Conservation (phyloP, 768 basidiomycete genomes). For the Tricholoma hemisulphureum region DNA sequence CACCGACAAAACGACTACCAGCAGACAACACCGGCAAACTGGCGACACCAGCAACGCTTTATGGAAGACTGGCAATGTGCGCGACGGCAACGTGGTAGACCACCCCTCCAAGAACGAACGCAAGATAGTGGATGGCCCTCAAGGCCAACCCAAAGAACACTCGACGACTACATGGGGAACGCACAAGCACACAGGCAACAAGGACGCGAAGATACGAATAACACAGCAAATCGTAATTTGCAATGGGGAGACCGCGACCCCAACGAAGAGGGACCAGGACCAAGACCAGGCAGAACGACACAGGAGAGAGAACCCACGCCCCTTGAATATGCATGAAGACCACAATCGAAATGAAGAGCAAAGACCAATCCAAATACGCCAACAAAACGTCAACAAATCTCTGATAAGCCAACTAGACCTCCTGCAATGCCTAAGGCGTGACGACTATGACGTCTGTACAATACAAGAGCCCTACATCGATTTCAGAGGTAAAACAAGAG, state of each 20-base stretch:
- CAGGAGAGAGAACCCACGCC: background rate
- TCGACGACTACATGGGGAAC: background rate
- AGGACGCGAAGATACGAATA: background rate
- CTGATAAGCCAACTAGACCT: background rate
- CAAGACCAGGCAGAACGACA: background rate
- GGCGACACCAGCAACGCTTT: background rate
- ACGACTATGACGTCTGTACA: no score
- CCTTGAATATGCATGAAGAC: background rate
- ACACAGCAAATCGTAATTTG: background rate
- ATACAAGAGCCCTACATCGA: background rate
- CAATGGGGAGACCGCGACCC: background rate
- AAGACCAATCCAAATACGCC: background rate
- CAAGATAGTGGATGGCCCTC: background rate
- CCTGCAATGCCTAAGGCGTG: background rate
- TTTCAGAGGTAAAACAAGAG: background rate
- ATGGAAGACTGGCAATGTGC: no score
- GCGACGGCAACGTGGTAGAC: background rate
- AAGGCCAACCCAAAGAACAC: background rate
- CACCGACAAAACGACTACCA: background rate
- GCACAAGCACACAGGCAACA: background rate
- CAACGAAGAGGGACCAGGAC: background rate
- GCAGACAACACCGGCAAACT: background rate
- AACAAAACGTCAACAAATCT: constrained; percentile 1
- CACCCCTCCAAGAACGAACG: background rate
- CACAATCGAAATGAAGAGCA: background rate